Evolutionary conservation across 768 basidiomycete genomes (phyloP), one percentile per base, ranked within the genome.

Genomic region (Rhodocollybia butyracea): DNA sequence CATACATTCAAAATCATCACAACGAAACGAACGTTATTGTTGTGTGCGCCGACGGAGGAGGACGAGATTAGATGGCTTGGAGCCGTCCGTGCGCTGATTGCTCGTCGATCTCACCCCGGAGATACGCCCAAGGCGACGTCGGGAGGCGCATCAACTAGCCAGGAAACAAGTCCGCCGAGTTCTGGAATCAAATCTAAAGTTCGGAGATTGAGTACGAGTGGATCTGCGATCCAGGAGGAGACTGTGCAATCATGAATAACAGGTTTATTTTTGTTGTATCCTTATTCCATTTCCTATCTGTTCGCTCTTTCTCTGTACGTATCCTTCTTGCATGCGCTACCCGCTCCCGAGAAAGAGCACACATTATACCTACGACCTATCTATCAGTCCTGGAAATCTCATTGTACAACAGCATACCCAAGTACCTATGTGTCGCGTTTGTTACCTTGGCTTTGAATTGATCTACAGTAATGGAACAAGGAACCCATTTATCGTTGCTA

Each of bases 11-110:
- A 97, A 73, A 88, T 98, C 54, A 88, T 98, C 61, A 97, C 94
- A 34, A 94, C 96, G 52, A 94, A 96, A 70, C 84, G 93, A 57
- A 89, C 91, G 17, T 74, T 94, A 56, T 70, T 96, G 51, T 76
- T 98, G 24, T 97, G 94, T 63, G 97, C 97, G 6, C 96, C 97
- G 15, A 88, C 82, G 56, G 97, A 99, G 69, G 97, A 98, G 63
- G 96, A 98, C 63, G 97, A 98, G 73, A 95, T 98, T 69, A 91
- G 89, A 70, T 99, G 97, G 97, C 76, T 99, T 45, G 94, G 94
- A 48, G 94, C 96, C 10, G 84, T 98, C 36, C 86, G 94, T 48
- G 94, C 94, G 57, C 78, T 99, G 66, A 88, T 98, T 59, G 88
- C 89, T 19, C 77, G 91, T 52, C 76, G 91, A 60, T 76, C 76